Evolutionary conservation across 768 basidiomycete species (phyloP).

Genomic region (Lactarius hengduanensis): DNA sequence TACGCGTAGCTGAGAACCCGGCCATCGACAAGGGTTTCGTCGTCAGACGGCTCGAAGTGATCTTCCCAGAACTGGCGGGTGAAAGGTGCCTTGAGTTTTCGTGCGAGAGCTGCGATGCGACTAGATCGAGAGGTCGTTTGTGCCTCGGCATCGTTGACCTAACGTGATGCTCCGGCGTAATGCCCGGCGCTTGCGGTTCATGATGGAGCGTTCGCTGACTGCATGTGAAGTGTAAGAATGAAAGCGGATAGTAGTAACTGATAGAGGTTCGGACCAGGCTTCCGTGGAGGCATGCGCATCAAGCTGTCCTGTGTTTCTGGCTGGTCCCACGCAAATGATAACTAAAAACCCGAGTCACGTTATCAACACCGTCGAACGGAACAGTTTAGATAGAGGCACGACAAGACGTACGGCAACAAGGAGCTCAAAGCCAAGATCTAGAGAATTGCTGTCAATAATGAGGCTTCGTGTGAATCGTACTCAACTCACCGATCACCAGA

Average conservation of each 20-base stretch:
- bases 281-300: constrained; percentile 65
- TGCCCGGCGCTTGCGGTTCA: constrained; percentile 54
- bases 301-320: constrained; percentile 63
- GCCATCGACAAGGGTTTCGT: constrained; percentile 59
- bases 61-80: constrained; percentile 61
- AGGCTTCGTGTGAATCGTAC: background rate
- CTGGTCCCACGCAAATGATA: constrained; percentile 72
- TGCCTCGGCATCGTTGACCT: constrained; percentile 52
- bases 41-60: constrained; percentile 48
- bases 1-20: constrained; percentile 67
- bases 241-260: background rate
- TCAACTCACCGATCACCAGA: constrained; percentile 58
- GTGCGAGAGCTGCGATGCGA: constrained; percentile 39
- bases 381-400: background rate
- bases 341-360: constrained; percentile 35
- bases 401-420: constrained; percentile 55
- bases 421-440: constrained; percentile 72
- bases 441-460: background rate
- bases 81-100: constrained; percentile 51
- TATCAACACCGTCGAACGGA: background rate
- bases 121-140: constrained; percentile 45
- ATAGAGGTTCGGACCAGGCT: constrained; percentile 48
- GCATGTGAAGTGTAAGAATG: constrained; percentile 2
- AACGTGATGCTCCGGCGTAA: constrained; percentile 56
- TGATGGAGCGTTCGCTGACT: constrained; percentile 59